These are phyloP conservation scores for Fusarium sp. DNA, from an alignment of 2,329 filamentous ascomycete genomes.

Conservation along the genomic window DNA sequence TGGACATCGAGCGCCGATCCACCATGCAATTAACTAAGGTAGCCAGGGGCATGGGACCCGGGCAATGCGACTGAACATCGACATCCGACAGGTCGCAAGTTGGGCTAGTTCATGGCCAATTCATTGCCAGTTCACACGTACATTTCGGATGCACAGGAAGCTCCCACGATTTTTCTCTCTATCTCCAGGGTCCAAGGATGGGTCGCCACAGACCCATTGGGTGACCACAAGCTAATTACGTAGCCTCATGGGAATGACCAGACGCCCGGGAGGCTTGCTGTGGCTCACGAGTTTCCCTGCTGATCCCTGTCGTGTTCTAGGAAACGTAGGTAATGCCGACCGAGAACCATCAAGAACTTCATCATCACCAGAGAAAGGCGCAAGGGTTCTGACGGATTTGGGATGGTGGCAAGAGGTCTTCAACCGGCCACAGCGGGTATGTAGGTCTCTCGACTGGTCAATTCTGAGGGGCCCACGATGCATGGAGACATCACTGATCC, in stretches of 20 bases:
- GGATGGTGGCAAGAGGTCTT: conserved; percentile 29
- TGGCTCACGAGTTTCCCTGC: not conserved
- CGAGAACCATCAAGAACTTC: not conserved
- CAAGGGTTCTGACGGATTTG: conserved; percentile 31
- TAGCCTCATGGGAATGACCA: conserved; percentile 2
- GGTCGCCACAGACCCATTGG: not conserved
- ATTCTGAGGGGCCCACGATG: conserved; percentile 37
- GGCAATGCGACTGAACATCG: conserved; percentile 22
- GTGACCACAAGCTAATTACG: conserved; percentile 3
- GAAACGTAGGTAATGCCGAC: not conserved
- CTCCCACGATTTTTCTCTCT: conserved; percentile 1
- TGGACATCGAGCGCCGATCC: conserved; percentile 8
- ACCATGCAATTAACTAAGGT: conserved; percentile 6
- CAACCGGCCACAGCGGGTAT: conserved; percentile 43
- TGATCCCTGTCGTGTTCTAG: not conserved
- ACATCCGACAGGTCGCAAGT: conserved; percentile 4
- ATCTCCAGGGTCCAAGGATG: not conserved
- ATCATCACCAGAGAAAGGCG: conserved; percentile 9
- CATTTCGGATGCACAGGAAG: conserved; percentile 11
- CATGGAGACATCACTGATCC: conserved; percentile 43
- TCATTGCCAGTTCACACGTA: conserved; percentile 23
- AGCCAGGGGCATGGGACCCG: conserved; percentile 10
- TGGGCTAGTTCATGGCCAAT: conserved; percentile 21
- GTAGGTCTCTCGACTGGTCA: conserved; percentile 45
- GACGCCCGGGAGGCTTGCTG: conserved; percentile 5